Conservation (phyloP, 345 rosid species). For the Bruguiera parviflora region DNA sequence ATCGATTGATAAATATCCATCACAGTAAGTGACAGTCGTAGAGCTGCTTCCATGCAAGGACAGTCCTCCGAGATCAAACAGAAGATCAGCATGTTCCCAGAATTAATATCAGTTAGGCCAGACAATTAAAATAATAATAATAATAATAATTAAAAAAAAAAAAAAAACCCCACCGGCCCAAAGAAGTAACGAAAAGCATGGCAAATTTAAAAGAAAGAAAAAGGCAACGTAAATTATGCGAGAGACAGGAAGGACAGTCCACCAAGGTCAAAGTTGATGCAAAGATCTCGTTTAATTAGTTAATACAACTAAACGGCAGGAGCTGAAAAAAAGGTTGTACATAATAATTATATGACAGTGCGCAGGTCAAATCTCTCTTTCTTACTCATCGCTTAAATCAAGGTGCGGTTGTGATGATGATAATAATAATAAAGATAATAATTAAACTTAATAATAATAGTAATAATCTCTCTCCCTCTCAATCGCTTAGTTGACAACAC, state of each 20-base stretch:
- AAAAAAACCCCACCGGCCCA: conserved; percentile 28
- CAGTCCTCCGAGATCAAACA: conserved; percentile 9
- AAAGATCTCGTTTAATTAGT: conserved; percentile 21
- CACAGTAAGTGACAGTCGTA: background rate
- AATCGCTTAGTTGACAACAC: conserved; percentile 37
- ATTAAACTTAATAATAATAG: too few species aligned
- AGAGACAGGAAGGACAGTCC: conserved; percentile 26
- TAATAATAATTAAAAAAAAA: too few species aligned
- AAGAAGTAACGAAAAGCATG: conserved; percentile 8
- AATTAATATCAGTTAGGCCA: conserved; percentile 17
- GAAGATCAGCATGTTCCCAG: conserved; percentile 24
- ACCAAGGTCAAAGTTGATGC: conserved; percentile 34
- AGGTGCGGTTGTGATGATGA: background rate
- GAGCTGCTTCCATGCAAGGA: conserved; percentile 8
- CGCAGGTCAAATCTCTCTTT: conserved; percentile 5
- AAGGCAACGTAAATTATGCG: background rate
- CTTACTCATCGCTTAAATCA: conserved; percentile 20
- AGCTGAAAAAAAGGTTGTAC: conserved; percentile 8
- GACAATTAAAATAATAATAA: conserved; percentile 1
- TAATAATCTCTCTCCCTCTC: conserved; percentile 16
- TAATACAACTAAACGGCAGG: conserved; percentile 7
- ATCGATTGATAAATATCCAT: conserved; percentile 6
- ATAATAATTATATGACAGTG: background rate
- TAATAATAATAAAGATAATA: too few species aligned
- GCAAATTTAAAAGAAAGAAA: background rate